Evolutionary conservation across 192 early-diverging fungal species (phyloP).

Genomic region (Phlyctochytrium bullatum): DNA sequence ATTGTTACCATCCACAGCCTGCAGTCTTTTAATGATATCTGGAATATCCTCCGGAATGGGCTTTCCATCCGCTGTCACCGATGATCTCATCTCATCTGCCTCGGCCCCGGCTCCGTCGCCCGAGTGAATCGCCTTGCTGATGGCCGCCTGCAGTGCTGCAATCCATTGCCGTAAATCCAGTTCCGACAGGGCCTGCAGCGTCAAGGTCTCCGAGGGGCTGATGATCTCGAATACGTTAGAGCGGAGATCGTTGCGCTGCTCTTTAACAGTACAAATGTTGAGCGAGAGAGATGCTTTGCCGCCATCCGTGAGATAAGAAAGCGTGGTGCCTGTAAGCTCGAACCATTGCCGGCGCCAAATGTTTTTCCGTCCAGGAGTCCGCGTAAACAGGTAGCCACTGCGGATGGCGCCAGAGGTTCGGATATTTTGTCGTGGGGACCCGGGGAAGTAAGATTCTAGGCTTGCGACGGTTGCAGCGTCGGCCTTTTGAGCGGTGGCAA

Average conservation of each 20-base stretch:
- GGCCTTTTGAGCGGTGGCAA: background rate
- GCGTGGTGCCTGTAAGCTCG: constrained; percentile 69
- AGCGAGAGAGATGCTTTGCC: constrained; percentile 1
- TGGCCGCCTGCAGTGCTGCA: constrained; percentile 51
- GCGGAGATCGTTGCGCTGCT: constrained; percentile 37
- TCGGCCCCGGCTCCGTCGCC: background rate
- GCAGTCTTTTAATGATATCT: background rate
- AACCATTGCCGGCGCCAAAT: constrained; percentile 66
- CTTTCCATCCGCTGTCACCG: background rate
- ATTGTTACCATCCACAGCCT: background rate
- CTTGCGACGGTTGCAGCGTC: background rate
- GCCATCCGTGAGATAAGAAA: constrained; percentile 48
- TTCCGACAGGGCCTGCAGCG: constrained; percentile 62
- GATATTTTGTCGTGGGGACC: background rate
- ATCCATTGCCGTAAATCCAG: constrained; percentile 62
- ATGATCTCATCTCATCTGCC: background rate
- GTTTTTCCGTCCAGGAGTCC: constrained; percentile 68
- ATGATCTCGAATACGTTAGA: constrained; percentile 63
- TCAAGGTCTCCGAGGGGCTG: constrained; percentile 48
- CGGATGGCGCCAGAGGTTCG: constrained; percentile 6
- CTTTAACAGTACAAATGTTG: constrained; percentile 11
- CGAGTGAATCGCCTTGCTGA: constrained; percentile 5
- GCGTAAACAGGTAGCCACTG: constrained; percentile 11
- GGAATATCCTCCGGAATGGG: background rate
- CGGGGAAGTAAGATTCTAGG: constrained; percentile 3